A percentile compares a stretch with the other conserved stretches of the same genome.
Evolutionary conservation across 495 filamentous ascomycete species (phyloP).

Genomic region (Immersiella caudata): DNA sequence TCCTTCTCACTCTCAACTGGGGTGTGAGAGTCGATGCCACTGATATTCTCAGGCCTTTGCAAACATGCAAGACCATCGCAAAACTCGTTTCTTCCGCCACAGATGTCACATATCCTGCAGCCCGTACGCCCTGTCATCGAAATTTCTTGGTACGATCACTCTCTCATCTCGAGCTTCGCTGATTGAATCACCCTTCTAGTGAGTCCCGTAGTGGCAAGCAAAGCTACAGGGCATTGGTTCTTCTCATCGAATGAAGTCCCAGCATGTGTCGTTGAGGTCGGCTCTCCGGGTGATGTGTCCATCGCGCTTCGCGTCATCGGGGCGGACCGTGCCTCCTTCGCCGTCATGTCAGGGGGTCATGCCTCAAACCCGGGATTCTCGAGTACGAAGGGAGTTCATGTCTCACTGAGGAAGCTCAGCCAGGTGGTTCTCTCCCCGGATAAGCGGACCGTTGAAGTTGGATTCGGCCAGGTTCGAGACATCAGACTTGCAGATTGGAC

Average conservation of each 20-base stretch:
- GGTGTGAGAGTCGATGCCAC: not conserved
- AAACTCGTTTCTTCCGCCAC: not conserved
- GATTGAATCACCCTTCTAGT: not conserved
- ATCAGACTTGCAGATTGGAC: too few species aligned
- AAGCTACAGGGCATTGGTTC: constrained; percentile 29
- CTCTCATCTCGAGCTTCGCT: too few species aligned
- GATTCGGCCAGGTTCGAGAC: constrained; percentile 28
- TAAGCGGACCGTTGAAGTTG: constrained; percentile 50
- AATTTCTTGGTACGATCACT: not conserved
- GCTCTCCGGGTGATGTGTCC: constrained; percentile 27
- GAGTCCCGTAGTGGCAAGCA: not conserved
- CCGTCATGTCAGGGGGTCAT: constrained; percentile 52
- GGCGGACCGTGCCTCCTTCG: constrained; percentile 37
- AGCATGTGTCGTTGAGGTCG: constrained; percentile 28
- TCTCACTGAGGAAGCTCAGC: constrained; percentile 33
- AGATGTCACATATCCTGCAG: not conserved
- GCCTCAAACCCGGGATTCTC: constrained; percentile 34
- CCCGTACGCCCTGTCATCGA: not conserved
- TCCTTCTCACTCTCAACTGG: not conserved
- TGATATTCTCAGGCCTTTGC: not conserved
- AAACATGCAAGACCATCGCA: not conserved
- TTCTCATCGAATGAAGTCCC: constrained; percentile 25
- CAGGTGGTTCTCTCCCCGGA: constrained; percentile 35
- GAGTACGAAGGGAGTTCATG: constrained; percentile 37
- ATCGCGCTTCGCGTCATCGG: constrained; percentile 27